Percentiles rank a stretch among this genome's conserved stretches.
phyloP scores from a whole-genome alignment of 2,329 filamentous ascomycete species.

The Fusarium illudens region DNA sequence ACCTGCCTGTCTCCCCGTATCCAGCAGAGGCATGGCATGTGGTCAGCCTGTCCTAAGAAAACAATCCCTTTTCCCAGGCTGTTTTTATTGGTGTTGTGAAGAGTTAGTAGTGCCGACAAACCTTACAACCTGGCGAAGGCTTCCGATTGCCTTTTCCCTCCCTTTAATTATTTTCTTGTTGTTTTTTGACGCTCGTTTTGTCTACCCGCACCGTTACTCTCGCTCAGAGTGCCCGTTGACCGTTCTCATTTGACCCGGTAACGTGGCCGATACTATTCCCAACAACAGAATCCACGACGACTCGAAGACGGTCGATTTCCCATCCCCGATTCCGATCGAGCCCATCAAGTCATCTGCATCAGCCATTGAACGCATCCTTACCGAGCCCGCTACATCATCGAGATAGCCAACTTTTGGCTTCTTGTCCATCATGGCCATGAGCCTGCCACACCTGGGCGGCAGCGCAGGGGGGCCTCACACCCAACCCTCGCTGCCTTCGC shows the following conservation, averaged over 20 bases:
- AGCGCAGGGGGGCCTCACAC: slow-evolving; percentile 71
- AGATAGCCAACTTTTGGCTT: slow-evolving; percentile 43
- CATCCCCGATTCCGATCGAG: slow-evolving; percentile 5
- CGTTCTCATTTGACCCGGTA: slow-evolving; percentile 7
- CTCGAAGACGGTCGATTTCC: slow-evolving; percentile 13
- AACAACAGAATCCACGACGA: slow-evolving; percentile 8
- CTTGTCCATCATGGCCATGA: slow-evolving; percentile 66
- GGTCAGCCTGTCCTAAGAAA: slow-evolving; percentile 38
- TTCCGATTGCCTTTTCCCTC: slow-evolving; percentile 24
- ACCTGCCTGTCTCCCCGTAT: slow-evolving; percentile 11
- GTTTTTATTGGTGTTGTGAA: slow-evolving; percentile 34
- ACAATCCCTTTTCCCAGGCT: slow-evolving; percentile 45
- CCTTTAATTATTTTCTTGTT: slow-evolving; percentile 15
- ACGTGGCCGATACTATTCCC: neutral
- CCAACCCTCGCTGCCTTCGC: slow-evolving; percentile 85
- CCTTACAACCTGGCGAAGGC: slow-evolving; percentile 34
- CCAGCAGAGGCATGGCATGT: slow-evolving; percentile 32
- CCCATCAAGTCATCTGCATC: neutral
- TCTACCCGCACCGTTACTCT: slow-evolving; percentile 30
- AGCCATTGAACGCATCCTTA: slow-evolving; percentile 11
- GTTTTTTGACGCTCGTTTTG: slow-evolving; percentile 42
- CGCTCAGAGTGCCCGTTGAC: slow-evolving; percentile 36
- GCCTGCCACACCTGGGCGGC: slow-evolving; percentile 59
- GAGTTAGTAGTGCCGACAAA: slow-evolving; percentile 34
- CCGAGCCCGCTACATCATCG: slow-evolving; percentile 17